phyloP scores from a whole-genome alignment of 2,329 filamentous ascomycete species.

The Colletotrichum liaoningense region DNA sequence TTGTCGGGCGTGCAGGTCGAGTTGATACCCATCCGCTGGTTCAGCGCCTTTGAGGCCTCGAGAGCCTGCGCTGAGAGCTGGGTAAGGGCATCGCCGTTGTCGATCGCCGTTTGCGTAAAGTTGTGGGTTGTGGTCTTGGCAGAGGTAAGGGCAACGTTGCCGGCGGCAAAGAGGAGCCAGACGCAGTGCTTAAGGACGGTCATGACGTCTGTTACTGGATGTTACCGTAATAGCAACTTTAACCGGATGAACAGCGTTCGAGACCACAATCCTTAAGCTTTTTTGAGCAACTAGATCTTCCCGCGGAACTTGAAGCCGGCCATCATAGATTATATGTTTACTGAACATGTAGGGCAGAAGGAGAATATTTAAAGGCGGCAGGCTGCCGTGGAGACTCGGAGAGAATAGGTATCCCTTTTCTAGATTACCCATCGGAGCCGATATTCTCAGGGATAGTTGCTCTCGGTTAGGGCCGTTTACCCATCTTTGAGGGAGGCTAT shows the following conservation, averaged over 20 bases:
- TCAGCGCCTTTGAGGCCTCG: conserved; percentile 11
- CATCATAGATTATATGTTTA: conserved; percentile 4
- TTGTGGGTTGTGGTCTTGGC: neutral
- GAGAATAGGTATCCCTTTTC: neutral
- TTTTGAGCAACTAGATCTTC: neutral
- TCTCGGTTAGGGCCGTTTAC: neutral
- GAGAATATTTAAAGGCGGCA: neutral
- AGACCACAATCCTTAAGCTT: neutral
- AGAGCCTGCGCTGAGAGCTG: conserved; percentile 6
- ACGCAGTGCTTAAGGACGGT: conserved; percentile 7
- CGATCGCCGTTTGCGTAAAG: conserved; percentile 15
- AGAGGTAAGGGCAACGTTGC: neutral
- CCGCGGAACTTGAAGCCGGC: neutral
- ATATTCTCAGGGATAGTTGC: neutral
- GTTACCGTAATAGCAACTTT: neutral
- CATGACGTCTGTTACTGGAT: conserved; percentile 11
- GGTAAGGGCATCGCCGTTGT: conserved; percentile 14
- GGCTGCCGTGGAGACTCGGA: neutral
- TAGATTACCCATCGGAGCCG: neutral
- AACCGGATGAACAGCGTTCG: conserved; percentile 14
- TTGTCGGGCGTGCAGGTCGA: conserved; percentile 13
- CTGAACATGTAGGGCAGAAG: neutral
- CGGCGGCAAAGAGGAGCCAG: conserved; percentile 13
- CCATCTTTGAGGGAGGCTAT: neutral
- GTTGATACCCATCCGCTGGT: neutral